Evolutionary conservation across 805 yeast species (phyloP), one percentile per base, ranked within the genome.

Genomic region (Ogataea parapolymorpha): DNA sequence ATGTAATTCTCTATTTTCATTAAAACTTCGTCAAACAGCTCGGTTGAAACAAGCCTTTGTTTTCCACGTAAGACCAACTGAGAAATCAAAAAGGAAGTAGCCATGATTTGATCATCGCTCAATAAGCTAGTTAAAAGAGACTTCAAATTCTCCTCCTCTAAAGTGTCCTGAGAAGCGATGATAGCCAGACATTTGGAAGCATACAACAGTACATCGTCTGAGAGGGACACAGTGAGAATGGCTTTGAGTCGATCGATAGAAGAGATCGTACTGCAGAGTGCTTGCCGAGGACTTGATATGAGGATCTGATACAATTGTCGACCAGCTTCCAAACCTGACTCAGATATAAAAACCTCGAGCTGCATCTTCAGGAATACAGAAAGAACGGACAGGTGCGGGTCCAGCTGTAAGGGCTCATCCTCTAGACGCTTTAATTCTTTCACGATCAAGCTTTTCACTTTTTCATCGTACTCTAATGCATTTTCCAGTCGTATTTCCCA

Each of bases 401-500:
- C 27, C 13, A 3, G 3, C 9, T 7, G 14, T 22, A 13, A 13
- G 3, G 10, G 7, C 22, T 2, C 1, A 20, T 7, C 4, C 1
- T 38, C 30, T 9, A 42, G 30, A 25, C 40, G 32, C 14, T 40
- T 26, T 10, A 61, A 30, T n/a, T 54, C 52, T 3, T 36, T 32
- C 11, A 56, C 48, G 1, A 66, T 45, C 1, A 58, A 50, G 0
- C 33, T 12, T n/a, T 67, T 66, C 1, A 84, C 85, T 2, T 51
- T 55, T 0, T 68, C 68, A 54, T 88, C 95, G 30, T 74, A 63
- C 29, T 77, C 82, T 9, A 85, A 37, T 0, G 91, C 85, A 44
- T 78, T 85, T 8, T 82, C 87, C 18, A 85, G 52, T 53, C 91
- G 70, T 0, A 75, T 63, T 3, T 68, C 65, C 95, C 95, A 88